These are phyloP conservation scores for Nothophoma quercina DNA, from an alignment of 2,329 filamentous ascomycete genomes.

Conservation along the genomic window DNA sequence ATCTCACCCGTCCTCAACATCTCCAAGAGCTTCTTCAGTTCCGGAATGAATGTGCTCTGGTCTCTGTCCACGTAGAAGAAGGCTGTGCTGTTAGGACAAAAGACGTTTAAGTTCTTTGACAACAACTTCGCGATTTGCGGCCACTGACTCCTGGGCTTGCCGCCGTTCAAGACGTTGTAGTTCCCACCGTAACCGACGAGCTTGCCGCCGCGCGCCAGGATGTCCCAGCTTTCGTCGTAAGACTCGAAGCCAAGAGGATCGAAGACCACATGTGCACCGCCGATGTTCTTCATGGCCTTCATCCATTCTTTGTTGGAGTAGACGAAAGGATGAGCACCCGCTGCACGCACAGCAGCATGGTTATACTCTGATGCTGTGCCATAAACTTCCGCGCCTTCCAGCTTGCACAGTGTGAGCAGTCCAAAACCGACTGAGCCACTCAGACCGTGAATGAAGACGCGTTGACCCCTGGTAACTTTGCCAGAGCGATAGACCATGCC, in stretches of 20 bases:
- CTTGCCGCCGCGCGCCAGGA: slow-evolving; percentile 48
- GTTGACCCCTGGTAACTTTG: slow-evolving; percentile 53
- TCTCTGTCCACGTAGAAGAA: slow-evolving; percentile 40
- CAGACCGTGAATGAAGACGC: slow-evolving; percentile 61
- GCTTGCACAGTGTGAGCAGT: slow-evolving; percentile 52
- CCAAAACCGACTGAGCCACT: slow-evolving; percentile 60
- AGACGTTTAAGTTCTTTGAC: slow-evolving; percentile 31
- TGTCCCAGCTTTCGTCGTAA: slow-evolving; percentile 59
- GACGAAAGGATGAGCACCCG: slow-evolving; percentile 55
- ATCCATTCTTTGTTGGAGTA: slow-evolving; percentile 62
- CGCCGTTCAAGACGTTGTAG: slow-evolving; percentile 30
- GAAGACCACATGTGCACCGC: slow-evolving; percentile 58
- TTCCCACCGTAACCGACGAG: slow-evolving; percentile 41
- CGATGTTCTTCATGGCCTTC: slow-evolving; percentile 53
- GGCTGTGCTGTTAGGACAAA: slow-evolving; percentile 33
- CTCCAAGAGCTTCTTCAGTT: slow-evolving; percentile 30
- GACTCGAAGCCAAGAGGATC: slow-evolving; percentile 61
- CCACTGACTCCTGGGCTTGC: slow-evolving; percentile 24
- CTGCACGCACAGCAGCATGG: slow-evolving; percentile 50
- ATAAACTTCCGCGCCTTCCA: slow-evolving; percentile 58
- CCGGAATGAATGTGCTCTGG: slow-evolving; percentile 35
- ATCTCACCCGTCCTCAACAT: slow-evolving; percentile 31
- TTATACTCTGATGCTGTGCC: slow-evolving; percentile 59
- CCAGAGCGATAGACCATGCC: slow-evolving; percentile 44
- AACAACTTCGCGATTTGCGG: slow-evolving; percentile 33